Conservation (phyloP, 345 rosid species). For the Boechera stricta region DNA sequence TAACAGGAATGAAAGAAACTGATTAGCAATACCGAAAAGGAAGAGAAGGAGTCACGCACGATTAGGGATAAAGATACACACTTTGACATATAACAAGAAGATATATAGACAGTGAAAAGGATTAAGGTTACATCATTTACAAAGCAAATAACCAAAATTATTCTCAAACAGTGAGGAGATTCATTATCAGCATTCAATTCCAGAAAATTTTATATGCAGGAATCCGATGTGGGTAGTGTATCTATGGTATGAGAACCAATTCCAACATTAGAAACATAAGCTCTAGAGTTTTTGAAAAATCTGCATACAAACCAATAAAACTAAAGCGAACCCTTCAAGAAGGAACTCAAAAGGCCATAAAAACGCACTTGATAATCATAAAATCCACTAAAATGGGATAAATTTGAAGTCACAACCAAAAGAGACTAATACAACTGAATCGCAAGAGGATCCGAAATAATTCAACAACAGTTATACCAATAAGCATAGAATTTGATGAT, state of each 20-base stretch:
- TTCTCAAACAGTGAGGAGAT: slow-evolving; percentile 5
- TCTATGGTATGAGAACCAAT: not conserved
- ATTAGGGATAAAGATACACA: slow-evolving; percentile 17
- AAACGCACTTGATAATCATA: not conserved
- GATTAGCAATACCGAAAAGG: not conserved
- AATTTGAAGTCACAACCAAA: slow-evolving; percentile 7
- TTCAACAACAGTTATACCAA: not conserved
- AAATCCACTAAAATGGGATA: not conserved
- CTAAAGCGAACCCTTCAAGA: not conserved
- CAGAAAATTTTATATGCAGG: not conserved
- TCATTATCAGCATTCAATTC: not conserved
- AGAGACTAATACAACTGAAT: slow-evolving; percentile 18
- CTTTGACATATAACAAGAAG: slow-evolving; percentile 7
- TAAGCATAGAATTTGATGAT: not conserved
- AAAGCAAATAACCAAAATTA: not conserved
- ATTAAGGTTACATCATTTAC: slow-evolving; percentile 7
- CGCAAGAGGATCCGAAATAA: slow-evolving; percentile 1
- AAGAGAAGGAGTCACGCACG: not conserved
- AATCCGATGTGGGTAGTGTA: not conserved
- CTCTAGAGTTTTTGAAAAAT: not conserved
- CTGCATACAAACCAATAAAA: not conserved
- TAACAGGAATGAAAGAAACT: not conserved
- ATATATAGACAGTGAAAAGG: not conserved
- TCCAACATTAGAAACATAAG: not conserved
- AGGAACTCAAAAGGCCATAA: not conserved